phyloP scores from a whole-genome alignment of 2,329 filamentous ascomycete species.

The Calonectria pteridis region DNA sequence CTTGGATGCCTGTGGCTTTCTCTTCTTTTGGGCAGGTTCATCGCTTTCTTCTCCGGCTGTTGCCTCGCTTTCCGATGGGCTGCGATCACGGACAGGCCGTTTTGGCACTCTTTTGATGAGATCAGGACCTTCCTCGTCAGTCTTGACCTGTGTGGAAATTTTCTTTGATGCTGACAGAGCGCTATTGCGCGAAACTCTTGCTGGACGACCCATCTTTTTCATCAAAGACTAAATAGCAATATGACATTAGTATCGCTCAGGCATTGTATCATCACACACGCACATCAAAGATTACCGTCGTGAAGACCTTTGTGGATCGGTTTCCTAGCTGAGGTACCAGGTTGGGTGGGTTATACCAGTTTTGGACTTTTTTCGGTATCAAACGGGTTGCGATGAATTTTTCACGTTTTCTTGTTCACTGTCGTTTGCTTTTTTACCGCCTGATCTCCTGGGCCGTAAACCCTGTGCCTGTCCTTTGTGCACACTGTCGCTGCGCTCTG shows the following conservation, averaged over 20 bases:
- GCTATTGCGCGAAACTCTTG: conserved; percentile 37
- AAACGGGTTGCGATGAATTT: not conserved
- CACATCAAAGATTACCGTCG: not conserved
- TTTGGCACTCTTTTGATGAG: conserved; percentile 22
- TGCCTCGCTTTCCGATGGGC: conserved; percentile 41
- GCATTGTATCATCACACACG: not conserved
- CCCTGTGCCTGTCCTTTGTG: too few relatives aligned
- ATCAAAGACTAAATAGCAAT: not conserved
- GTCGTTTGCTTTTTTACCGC: not conserved
- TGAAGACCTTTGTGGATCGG: not conserved
- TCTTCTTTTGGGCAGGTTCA: conserved; percentile 37
- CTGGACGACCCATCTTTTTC: conserved; percentile 18
- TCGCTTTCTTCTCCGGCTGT: conserved; percentile 31
- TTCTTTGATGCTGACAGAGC: conserved; percentile 36
- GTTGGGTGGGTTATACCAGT: not conserved
- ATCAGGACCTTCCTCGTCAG: conserved; percentile 24
- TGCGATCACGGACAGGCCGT: conserved; percentile 27
- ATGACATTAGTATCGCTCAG: not conserved
- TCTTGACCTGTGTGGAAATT: conserved; percentile 34
- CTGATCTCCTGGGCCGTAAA: not conserved
- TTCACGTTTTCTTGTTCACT: too few relatives aligned
- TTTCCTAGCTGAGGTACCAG: not conserved
- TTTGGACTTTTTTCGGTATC: not conserved
- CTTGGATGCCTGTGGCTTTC: conserved; percentile 35
- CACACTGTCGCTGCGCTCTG: not conserved